phyloP scores from a whole-genome alignment of 768 basidiomycete genomes.

The Suillus decipiens region DNA sequence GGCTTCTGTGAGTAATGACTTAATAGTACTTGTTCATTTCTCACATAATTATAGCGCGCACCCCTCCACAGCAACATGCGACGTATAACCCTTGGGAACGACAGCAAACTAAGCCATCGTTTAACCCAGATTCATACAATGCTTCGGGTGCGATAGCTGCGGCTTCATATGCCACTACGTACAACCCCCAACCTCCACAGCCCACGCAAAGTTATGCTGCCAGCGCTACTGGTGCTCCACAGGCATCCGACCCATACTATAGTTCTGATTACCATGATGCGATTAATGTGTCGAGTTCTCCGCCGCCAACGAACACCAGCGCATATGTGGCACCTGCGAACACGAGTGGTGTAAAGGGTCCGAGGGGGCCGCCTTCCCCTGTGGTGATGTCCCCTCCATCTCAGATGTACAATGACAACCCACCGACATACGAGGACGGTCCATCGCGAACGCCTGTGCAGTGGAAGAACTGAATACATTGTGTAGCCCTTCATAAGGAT shows the following conservation, averaged over 20 bases:
- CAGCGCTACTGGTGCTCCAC: conserved; percentile 40
- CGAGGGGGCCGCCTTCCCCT: conserved; percentile 37
- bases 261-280: conserved; percentile 20
- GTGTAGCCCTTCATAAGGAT: neutral
- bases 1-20: conserved; percentile 50
- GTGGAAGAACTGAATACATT: conserved; percentile 41
- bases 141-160: conserved; percentile 21
- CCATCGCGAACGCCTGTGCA: conserved; percentile 47
- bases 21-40: conserved; percentile 9
- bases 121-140: conserved; percentile 45
- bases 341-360: conserved; percentile 46
- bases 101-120: conserved; percentile 25
- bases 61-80: conserved; percentile 52
- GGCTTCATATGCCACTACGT: conserved; percentile 18
- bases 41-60: conserved; percentile 46
- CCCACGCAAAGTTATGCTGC: conserved; percentile 55
- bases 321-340: conserved; percentile 24
- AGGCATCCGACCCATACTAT: conserved; percentile 35
- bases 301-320: conserved; percentile 43
- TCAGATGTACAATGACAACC: conserved; percentile 48
- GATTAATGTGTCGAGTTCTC: conserved; percentile 30
- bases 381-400: conserved; percentile 27
- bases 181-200: conserved; percentile 21
- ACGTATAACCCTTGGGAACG: conserved; percentile 27
- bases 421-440: conserved; percentile 67